Evolutionary conservation across 2,329 filamentous ascomycete species (phyloP).

Genomic region (Microascus cirrosus): DNA sequence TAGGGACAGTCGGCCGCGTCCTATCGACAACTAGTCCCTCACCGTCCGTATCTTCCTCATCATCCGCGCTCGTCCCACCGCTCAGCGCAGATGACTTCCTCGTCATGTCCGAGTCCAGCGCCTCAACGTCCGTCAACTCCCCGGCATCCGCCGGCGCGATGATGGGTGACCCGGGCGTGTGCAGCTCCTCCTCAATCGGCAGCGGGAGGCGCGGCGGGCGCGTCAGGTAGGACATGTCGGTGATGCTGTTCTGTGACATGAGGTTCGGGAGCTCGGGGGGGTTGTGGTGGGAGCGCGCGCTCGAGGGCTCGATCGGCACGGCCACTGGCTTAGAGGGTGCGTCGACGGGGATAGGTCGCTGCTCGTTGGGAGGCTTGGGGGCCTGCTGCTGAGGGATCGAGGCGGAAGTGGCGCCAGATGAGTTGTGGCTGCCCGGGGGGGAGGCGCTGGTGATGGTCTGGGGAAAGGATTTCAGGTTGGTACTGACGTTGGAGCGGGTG

Average conservation of each 20-base stretch:
- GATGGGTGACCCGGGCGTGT: conserved; percentile 84
- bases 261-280: conserved; percentile 27
- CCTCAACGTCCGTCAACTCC: conserved; percentile 34
- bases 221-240: conserved; percentile 50
- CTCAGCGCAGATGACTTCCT: conserved; percentile 49
- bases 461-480: conserved; percentile 8
- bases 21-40: conserved; percentile 70
- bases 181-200: conserved; percentile 84
- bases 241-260: conserved; percentile 44
- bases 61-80: conserved; percentile 53
- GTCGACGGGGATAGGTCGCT: conserved; percentile 8
- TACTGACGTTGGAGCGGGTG: conserved; percentile 30
- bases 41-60: conserved; percentile 62
- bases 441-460: conserved; percentile 12
- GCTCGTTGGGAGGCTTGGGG: conserved; percentile 3
- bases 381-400: conserved; percentile 8
- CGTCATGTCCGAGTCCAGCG: conserved; percentile 35
- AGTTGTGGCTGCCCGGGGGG: conserved; percentile 10
- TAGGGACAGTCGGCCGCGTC: conserved; percentile 69
- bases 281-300: conserved; percentile 16
- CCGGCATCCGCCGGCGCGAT: conserved; percentile 54
- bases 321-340: conserved; percentile 47
- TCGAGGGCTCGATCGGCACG: conserved; percentile 32
- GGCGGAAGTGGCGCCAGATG: conserved; percentile 12
- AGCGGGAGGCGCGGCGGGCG: conserved; percentile 83